Evolutionary conservation across 768 basidiomycete genomes (phyloP).

Genomic region (Galerina sulciceps): DNA sequence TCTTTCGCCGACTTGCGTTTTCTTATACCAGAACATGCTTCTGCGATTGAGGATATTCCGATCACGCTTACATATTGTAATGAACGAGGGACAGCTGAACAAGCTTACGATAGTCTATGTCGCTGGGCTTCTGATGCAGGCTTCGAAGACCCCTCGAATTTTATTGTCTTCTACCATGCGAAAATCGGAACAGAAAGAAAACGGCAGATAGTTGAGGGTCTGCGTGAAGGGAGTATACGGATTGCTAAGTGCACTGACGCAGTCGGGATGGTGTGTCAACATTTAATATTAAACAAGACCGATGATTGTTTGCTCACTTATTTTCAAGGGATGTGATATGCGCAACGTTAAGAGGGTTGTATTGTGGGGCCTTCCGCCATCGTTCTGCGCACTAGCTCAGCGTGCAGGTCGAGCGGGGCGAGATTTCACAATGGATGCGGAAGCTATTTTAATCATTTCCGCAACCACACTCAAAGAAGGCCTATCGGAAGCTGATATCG

Average conservation of each 20-base stretch:
- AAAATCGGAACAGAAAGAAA: slow-evolving; percentile 22
- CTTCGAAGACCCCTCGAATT: too few species aligned
- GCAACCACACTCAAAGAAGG: slow-evolving; percentile 1
- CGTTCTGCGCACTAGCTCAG: slow-evolving; percentile 12
- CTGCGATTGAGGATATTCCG: slow-evolving; percentile 16
- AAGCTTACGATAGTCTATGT: too few species aligned
- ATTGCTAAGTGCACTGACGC: slow-evolving; percentile 28
- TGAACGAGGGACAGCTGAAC: slow-evolving; percentile 12
- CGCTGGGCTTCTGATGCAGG: too few species aligned
- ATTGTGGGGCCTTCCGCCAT: slow-evolving; percentile 11
- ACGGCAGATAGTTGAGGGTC: slow-evolving; percentile 16
- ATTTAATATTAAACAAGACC: neutral
- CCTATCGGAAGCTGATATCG: neutral
- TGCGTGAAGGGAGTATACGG: slow-evolving; percentile 16
- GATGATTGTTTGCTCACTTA: neutral
- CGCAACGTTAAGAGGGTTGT: slow-evolving; percentile 11
- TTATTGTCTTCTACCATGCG: too few species aligned
- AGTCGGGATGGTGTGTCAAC: slow-evolving; percentile 33
- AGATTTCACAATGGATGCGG: neutral
- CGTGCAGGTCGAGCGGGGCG: slow-evolving; percentile 6
- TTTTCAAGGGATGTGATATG: slow-evolving; percentile 17
- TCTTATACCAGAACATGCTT: too few species aligned
- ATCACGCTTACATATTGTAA: slow-evolving; percentile 26
- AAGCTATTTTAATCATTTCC: slow-evolving; percentile 5
- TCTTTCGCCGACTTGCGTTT: too few species aligned